These are phyloP conservation scores for Mycena sanguinolenta DNA, from an alignment of 768 basidiomycete species.

Conservation along the genomic window DNA sequence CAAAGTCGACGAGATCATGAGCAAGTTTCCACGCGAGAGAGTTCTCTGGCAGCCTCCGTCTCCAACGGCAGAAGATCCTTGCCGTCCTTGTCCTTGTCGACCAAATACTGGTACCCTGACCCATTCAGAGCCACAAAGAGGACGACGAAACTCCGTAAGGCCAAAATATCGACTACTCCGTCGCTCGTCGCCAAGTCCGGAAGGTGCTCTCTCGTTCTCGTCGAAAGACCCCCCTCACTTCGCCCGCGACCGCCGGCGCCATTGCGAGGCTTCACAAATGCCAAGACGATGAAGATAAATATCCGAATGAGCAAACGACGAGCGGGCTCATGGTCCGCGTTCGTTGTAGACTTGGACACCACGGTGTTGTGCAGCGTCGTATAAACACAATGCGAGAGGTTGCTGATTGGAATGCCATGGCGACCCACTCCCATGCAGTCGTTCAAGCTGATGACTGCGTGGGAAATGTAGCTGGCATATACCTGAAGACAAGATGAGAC, in stretches of 20 bases:
- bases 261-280: neutral
- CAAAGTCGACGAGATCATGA: too few relatives aligned
- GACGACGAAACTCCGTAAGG: too few relatives aligned
- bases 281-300: neutral
- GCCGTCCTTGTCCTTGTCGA: too few relatives aligned
- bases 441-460: neutral
- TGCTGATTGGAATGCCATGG: slow-evolving; percentile 1
- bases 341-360: neutral
- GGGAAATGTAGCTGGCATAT: neutral
- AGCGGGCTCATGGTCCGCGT: slow-evolving; percentile 6
- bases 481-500: neutral
- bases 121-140: too few relatives aligned
- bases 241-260: too few relatives aligned
- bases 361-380: neutral
- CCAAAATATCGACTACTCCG: neutral
- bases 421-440: neutral
- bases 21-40: too few relatives aligned
- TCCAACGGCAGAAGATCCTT: too few relatives aligned
- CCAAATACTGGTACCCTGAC: too few relatives aligned
- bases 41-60: too few relatives aligned
- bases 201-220: neutral
- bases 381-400: neutral
- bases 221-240: too few relatives aligned
- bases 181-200: neutral
- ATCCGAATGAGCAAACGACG: neutral